Conservation (phyloP, 2,329 filamentous ascomycete species). For the Coniella lustricola region DNA sequence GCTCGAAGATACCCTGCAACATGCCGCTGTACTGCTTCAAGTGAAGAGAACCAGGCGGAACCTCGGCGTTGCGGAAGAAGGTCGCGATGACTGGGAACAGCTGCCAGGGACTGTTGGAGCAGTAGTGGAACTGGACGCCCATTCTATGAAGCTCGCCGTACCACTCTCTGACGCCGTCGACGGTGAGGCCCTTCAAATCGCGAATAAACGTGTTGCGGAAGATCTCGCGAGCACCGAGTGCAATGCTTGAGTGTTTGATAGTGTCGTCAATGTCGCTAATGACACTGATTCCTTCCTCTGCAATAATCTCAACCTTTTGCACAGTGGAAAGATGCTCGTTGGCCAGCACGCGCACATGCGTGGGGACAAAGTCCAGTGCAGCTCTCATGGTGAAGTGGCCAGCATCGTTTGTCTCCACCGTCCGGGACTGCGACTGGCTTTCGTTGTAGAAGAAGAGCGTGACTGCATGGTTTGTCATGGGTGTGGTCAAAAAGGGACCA, state of each 20-base stretch:
- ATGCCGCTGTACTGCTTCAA: conserved; percentile 95
- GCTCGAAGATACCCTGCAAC: conserved; percentile 96
- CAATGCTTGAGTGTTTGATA: conserved; percentile 90
- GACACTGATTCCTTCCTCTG: conserved; percentile 74
- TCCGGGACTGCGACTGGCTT: conserved; percentile 71
- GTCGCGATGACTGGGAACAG: conserved; percentile 82
- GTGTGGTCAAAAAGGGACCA: conserved; percentile 82
- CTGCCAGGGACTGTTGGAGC: conserved; percentile 99
- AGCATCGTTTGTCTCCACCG: conserved; percentile 76
- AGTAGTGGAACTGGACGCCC: conserved; percentile 89
- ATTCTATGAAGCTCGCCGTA: conserved; percentile 69
- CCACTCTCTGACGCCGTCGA: conserved; percentile 87
- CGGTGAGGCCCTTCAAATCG: conserved; percentile 70
- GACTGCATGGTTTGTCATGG: conserved; percentile 68
- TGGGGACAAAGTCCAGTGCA: conserved; percentile 82
- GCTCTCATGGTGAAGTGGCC: conserved; percentile 82
- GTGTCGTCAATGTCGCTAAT: conserved; percentile 99
- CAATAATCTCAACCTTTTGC: conserved; percentile 69
- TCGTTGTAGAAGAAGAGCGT: conserved; percentile 96
- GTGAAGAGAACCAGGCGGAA: conserved; percentile 87
- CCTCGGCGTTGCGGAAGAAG: conserved; percentile 72
- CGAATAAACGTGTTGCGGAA: conserved; percentile 94
- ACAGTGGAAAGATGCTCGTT: conserved; percentile 78
- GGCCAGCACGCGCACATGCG: conserved; percentile 78
- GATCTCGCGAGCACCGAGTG: conserved; percentile 80